Conservation (phyloP, 2,329 filamentous ascomycete species). For the Aspergillus arachidicola region DNA sequence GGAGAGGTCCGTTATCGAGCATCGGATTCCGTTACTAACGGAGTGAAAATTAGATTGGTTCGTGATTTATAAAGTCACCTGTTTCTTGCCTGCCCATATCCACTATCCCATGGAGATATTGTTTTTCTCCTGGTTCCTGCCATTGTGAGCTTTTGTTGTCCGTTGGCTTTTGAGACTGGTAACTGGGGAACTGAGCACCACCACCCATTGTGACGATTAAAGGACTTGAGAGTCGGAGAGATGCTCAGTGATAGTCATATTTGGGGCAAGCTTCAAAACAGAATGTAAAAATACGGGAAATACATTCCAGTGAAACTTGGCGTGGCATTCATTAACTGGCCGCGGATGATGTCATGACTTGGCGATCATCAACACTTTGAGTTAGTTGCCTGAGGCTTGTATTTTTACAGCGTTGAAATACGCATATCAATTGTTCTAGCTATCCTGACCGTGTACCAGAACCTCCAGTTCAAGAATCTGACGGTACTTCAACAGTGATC, state of each 20-base stretch:
- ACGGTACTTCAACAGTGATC: neutral
- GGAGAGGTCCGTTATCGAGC: constrained; percentile 79
- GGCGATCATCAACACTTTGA: too few relatives aligned
- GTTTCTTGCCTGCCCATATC: neutral
- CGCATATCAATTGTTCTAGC: neutral
- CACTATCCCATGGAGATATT: neutral
- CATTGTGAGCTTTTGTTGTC: neutral
- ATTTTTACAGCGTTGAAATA: too few relatives aligned
- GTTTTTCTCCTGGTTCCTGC: neutral
- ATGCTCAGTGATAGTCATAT: neutral
- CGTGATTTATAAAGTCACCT: neutral
- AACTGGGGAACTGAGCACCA: neutral
- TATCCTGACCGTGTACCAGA: neutral
- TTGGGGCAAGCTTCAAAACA: neutral
- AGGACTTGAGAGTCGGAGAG: accelerated
- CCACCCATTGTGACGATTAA: neutral
- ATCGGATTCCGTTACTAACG: constrained; percentile 79
- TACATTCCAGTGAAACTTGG: too few relatives aligned
- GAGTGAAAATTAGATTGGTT: neutral
- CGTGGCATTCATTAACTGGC: too few relatives aligned
- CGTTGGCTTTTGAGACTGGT: neutral
- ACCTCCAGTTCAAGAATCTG: neutral
- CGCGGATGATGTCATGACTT: too few relatives aligned
- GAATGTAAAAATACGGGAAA: neutral
- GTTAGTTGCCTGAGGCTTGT: too few relatives aligned